Percentiles rank a stretch among this genome's conserved stretches.
These are phyloP conservation scores for Talaromyces marneffei DNA, from an alignment of 2,329 filamentous ascomycete genomes.

Conservation along the genomic window DNA sequence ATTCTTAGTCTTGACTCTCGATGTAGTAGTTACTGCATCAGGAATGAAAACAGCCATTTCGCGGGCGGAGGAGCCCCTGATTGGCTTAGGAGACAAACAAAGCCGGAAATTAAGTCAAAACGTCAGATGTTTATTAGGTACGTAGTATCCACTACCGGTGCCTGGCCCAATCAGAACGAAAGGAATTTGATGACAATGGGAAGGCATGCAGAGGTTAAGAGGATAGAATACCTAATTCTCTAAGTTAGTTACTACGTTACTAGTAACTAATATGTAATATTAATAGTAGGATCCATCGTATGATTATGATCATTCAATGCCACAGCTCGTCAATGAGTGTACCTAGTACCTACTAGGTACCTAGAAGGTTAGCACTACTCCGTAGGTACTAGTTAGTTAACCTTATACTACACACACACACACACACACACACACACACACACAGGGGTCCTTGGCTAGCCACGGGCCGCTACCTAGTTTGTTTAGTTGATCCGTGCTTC, in stretches of 20 bases:
- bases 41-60: too few species aligned
- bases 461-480: neutral
- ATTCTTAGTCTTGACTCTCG: neutral
- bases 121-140: too few species aligned
- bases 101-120: neutral
- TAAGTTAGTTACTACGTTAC: too few species aligned
- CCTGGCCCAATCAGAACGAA: neutral
- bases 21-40: too few species aligned
- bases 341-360: neutral
- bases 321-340: neutral
- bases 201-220: neutral
- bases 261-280: neutral
- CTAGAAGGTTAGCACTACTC: too few species aligned
- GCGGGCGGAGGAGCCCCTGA: neutral
- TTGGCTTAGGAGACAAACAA: neutral
- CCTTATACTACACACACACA: too few species aligned
- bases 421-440: too few species aligned
- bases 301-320: neutral
- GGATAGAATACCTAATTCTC: too few species aligned
- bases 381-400: too few species aligned
- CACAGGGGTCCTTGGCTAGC: too few species aligned
- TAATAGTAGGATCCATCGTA: neutral
- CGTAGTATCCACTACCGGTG: too few species aligned
- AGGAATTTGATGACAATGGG: neutral
- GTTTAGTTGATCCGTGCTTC: neutral